A percentile compares a stretch with the other conserved stretches of the same genome.
These are phyloP conservation scores for Leishmania tropica DNA, from an alignment of 208 protist genomes.

Conservation along the genomic window DNA sequence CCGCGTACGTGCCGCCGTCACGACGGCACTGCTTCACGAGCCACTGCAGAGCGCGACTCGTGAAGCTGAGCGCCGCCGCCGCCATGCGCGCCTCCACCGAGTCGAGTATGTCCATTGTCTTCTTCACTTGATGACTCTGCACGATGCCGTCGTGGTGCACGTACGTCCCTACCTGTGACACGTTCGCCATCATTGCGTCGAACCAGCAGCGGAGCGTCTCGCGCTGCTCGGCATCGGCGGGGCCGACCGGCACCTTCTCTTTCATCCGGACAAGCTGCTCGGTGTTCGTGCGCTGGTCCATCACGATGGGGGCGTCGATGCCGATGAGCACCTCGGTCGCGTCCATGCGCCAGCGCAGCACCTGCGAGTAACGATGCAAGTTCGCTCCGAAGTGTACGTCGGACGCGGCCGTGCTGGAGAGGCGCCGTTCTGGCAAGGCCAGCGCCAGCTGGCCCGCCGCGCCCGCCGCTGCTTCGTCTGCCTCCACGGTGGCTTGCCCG, in stretches of 20 bases:
- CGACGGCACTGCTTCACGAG: conserved; percentile 60
- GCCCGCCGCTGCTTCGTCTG: conserved; percentile 5
- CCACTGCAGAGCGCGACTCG: conserved; percentile 79
- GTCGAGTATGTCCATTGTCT: conserved; percentile 71
- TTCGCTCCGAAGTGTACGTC: conserved; percentile 18
- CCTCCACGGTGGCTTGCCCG: conserved; percentile 8
- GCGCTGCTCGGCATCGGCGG: conserved; percentile 42
- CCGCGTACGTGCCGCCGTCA: conserved; percentile 71
- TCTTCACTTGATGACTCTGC: conserved; percentile 70
- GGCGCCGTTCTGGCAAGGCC: conserved; percentile 24
- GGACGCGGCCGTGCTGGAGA: conserved; percentile 22
- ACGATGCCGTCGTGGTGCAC: conserved; percentile 78
- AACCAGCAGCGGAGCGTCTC: conserved; percentile 81
- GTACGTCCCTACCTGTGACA: conserved; percentile 79
- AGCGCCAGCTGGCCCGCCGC: conserved; percentile 18
- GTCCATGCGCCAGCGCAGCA: conserved; percentile 78
- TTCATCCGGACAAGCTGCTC: conserved; percentile 71
- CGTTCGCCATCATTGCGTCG: conserved; percentile 81
- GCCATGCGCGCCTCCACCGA: conserved; percentile 65
- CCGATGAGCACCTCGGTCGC: conserved; percentile 76
- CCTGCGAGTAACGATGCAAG: conserved; percentile 60
- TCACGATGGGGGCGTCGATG: conserved; percentile 78
- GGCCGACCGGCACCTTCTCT: conserved; percentile 26
- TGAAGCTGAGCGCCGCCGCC: conserved; percentile 84
- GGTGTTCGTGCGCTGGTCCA: conserved; percentile 61